phyloP scores from a whole-genome alignment of 2,329 filamentous ascomycete species.

The Colletotrichum viniferum region DNA sequence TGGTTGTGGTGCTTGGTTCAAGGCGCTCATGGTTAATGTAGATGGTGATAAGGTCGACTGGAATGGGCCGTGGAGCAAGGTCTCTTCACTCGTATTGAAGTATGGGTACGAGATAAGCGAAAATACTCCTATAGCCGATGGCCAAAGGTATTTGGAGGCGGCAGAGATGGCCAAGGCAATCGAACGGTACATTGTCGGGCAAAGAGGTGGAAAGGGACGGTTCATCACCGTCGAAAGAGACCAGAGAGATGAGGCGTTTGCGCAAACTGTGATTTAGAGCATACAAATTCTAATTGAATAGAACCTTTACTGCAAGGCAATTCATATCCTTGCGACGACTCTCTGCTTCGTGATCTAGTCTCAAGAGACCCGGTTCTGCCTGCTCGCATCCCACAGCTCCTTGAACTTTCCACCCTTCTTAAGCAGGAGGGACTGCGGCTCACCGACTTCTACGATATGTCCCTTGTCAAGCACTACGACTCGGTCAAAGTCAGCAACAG shows the following conservation, averaged over 20 bases:
- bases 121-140: conserved; percentile 36
- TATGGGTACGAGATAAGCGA: conserved; percentile 46
- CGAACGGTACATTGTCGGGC: conserved; percentile 51
- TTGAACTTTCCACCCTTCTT: conserved; percentile 7
- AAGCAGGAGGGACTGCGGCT: neutral
- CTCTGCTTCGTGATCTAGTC: neutral
- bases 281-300: neutral
- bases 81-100: conserved; percentile 48
- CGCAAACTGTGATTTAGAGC: neutral
- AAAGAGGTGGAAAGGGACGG: conserved; percentile 52
- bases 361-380: neutral
- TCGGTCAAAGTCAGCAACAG: conserved; percentile 43
- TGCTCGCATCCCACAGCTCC: conserved; percentile 9
- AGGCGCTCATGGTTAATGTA: conserved; percentile 46
- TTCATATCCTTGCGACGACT: neutral
- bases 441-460: conserved; percentile 17
- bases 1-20: conserved; percentile 61
- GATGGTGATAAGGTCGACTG: conserved; percentile 58
- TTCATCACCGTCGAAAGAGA: conserved; percentile 55
- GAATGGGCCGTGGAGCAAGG: conserved; percentile 58
- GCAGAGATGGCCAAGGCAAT: conserved; percentile 43
- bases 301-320: neutral
- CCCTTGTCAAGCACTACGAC: conserved; percentile 21
- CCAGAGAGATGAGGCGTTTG: neutral
- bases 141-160: conserved; percentile 37